phyloP scores from a whole-genome alignment of 192 early-diverging fungal species.

The Spinellus fusiger region DNA sequence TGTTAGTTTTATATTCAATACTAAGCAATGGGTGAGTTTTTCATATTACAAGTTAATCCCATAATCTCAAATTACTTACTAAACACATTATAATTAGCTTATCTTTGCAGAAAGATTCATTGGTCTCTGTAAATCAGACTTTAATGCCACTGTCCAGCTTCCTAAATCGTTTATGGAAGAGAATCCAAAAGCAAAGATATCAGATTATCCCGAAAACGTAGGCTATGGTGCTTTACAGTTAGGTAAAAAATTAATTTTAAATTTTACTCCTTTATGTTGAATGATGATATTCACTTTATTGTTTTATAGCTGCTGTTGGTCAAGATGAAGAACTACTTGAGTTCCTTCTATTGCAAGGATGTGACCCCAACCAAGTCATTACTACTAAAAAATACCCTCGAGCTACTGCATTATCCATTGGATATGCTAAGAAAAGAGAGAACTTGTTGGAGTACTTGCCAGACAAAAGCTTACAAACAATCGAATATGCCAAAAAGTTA shows the following conservation, averaged over 20 bases:
- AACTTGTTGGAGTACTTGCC: slow-evolving; percentile 1
- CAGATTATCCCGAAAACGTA: slow-evolving; percentile 16
- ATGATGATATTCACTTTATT: not conserved
- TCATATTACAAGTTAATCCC: not conserved
- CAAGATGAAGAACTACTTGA: slow-evolving; percentile 17
- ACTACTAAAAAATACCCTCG: not conserved
- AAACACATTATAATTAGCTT: slow-evolving; percentile 5
- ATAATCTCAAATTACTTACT: not conserved
- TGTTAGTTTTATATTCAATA: slow-evolving; percentile 8
- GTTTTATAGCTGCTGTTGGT: slow-evolving; percentile 12
- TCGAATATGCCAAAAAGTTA: slow-evolving; percentile 4
- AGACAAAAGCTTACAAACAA: not conserved
- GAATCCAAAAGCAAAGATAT: slow-evolving; percentile 15
- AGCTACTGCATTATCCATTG: slow-evolving; percentile 11
- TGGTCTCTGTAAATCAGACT: slow-evolving; percentile 6
- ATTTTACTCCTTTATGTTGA: not conserved
- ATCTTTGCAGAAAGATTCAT: slow-evolving; percentile 1
- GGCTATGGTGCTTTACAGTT: slow-evolving; percentile 21
- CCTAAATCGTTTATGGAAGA: slow-evolving; percentile 18
- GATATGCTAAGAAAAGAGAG: slow-evolving; percentile 1
- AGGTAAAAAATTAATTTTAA: slow-evolving; percentile 12
- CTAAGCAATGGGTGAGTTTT: slow-evolving; percentile 12
- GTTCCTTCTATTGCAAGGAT: slow-evolving; percentile 19
- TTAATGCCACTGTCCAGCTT: slow-evolving; percentile 9
- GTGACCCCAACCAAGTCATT: slow-evolving; percentile 10